phyloP scores from a whole-genome alignment of 352 stramenopile genomes.

The Globisporangium nagaii region DNA sequence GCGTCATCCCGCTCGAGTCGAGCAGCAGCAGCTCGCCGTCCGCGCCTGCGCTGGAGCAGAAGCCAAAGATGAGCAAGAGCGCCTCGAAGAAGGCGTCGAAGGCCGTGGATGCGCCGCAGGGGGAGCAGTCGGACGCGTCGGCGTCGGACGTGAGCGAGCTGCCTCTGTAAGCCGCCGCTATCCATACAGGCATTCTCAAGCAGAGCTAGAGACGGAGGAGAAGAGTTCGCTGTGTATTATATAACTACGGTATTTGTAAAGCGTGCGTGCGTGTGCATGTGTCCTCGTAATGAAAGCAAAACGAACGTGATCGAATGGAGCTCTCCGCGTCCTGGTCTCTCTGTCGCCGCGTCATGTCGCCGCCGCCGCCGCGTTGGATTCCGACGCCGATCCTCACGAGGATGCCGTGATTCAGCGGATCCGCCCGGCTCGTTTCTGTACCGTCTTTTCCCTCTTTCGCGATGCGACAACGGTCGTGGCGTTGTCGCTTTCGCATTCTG shows the following conservation, averaged over 20 bases:
- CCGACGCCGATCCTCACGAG: too few species aligned
- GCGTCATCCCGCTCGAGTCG: conserved; percentile 29
- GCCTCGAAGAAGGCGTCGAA: conserved; percentile 2
- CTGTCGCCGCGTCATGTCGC: too few species aligned
- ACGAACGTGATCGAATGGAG: too few species aligned
- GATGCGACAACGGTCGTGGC: neutral
- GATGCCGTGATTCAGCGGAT: neutral
- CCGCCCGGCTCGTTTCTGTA: neutral
- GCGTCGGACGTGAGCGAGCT: conserved; percentile 8
- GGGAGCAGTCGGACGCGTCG: conserved; percentile 7
- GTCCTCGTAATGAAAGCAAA: too few species aligned
- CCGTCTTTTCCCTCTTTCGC: neutral
- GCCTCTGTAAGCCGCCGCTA: neutral
- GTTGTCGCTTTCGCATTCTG: neutral
- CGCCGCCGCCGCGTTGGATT: too few species aligned
- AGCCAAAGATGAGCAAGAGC: neutral
- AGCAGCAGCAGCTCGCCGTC: too few species aligned
- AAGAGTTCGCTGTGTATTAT: too few species aligned
- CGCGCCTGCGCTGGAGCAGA: neutral
- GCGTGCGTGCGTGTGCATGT: too few species aligned
- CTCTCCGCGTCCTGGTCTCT: too few species aligned
- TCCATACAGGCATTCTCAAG: too few species aligned
- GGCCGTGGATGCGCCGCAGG: neutral
- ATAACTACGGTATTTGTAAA: too few species aligned
- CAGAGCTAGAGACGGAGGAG: too few species aligned